Evolutionary conservation across 2,329 filamentous ascomycete genomes (phyloP), one percentile per base, ranked within the genome.

Genomic region (Coniochaeta ligniaria): DNA sequence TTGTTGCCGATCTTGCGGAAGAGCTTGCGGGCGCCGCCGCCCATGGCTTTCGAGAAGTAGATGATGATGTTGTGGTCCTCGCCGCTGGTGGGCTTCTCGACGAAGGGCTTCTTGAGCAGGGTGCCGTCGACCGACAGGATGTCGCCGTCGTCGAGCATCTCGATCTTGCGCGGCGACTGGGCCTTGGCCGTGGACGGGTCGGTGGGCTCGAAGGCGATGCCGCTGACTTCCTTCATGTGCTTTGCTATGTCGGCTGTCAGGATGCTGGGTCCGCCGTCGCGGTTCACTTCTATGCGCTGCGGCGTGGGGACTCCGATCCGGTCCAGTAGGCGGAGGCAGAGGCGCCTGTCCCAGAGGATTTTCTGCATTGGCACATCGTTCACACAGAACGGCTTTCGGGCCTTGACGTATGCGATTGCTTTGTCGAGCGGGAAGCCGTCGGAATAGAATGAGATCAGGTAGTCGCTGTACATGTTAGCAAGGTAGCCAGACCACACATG

Each of bases 11-110:
- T 91, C 74, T 99, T 99, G 61, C 95, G 85, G 76, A 99, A 99
- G 3, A 99, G 83, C 66, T 94, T 91, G 61, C 96, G 84, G 28
- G 92, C 96, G 62, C 95, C 95, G 56, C 94, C 93, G 4, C 93
- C 92, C 56, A 90, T 84, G 47, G 91, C 89, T 63, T 88, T 90
- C 24, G 94, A 91, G 70, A 96, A 98, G 76, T 98, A 99, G 60
- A 99, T 97, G 75, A 96, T 90, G 68, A 99, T 96, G 72, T 99
- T 99, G 77, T 99, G 95, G 70, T 99, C 94, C 75, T 99, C 95
- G 36, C 95, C 95, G 70, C 91, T 97, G n/a, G 92, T 93, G 0
- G 95, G 95, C 73, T 99, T 99, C 72, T 99, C 95, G 41, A 99
- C 95, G 70, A 99, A 99, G 0, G 95, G 95, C 71, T 99, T 99